A percentile compares a stretch with the other conserved stretches of the same genome.
These are phyloP conservation scores for Hibiscus trionum DNA, from an alignment of 345 rosid genomes.

Conservation along the genomic window DNA sequence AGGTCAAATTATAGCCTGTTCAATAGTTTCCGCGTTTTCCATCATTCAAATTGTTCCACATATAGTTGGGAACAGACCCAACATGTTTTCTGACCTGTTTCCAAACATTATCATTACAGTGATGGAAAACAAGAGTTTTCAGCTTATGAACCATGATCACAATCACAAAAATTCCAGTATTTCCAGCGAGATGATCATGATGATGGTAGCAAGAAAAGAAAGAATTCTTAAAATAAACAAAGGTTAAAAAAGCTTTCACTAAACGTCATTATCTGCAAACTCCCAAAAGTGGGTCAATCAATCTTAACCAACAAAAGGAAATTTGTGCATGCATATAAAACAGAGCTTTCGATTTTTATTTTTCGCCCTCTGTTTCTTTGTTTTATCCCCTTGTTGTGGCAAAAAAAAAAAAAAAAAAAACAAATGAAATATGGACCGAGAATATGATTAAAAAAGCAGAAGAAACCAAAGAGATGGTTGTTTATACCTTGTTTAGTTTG, in stretches of 20 bases:
- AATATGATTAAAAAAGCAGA: background rate
- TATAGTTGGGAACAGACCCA: background rate
- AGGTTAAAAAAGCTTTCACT: slow-evolving; percentile 23
- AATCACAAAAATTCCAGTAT: no score
- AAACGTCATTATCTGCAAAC: slow-evolving; percentile 45
- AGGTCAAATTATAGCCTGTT: slow-evolving; percentile 14
- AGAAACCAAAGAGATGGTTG: background rate
- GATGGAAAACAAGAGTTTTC: background rate
- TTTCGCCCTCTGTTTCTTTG: no score
- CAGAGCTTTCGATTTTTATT: slow-evolving; percentile 11
- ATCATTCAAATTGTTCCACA: slow-evolving; percentile 4
- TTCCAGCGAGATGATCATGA: no score
- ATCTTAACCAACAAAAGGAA: slow-evolving; percentile 27
- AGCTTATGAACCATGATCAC: no score
- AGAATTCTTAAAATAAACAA: slow-evolving; percentile 11
- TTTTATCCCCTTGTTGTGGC: slow-evolving; percentile 21
- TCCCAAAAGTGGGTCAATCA: slow-evolving; percentile 54
- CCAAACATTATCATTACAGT: slow-evolving; percentile 4
- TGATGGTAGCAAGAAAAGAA: no score
- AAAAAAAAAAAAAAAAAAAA: background rate
- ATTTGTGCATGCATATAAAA: slow-evolving; percentile 32
- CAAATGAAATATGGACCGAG: slow-evolving; percentile 2
- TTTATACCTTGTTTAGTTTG: slow-evolving; percentile 70
- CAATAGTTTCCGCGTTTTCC: background rate
- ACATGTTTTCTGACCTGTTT: slow-evolving; percentile 10